A percentile compares a stretch with the other conserved stretches of the same genome.
Evolutionary conservation across 2,329 filamentous ascomycete genomes (phyloP).

Genomic region (Emmonsia crescens): DNA sequence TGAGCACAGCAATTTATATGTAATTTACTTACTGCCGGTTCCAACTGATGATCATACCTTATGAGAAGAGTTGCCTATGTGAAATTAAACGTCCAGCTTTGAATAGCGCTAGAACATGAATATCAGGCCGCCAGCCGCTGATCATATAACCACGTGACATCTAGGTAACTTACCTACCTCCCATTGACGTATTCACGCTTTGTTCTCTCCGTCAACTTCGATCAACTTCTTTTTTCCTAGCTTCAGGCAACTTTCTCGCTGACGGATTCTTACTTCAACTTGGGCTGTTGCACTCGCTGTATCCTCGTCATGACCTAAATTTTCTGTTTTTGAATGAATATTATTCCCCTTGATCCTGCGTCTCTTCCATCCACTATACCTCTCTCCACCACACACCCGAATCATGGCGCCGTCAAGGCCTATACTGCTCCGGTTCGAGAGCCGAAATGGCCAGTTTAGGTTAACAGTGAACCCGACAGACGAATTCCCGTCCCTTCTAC

Average conservation of each 20-base stretch:
- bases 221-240: not conserved
- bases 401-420: conserved; percentile 30
- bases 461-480: conserved; percentile 64
- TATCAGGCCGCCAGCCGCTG: not conserved
- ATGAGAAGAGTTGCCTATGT: not conserved
- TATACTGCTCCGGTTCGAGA: conserved; percentile 80
- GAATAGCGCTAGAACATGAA: too few relatives aligned
- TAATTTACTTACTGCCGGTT: not conserved
- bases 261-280: not conserved
- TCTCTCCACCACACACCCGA: not conserved
- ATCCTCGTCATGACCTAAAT: not conserved
- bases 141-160: not conserved
- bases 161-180: not conserved
- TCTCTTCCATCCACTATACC: not conserved
- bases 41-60: not conserved
- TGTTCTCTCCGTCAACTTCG: not conserved
- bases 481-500: conserved; percentile 53
- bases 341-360: not conserved
- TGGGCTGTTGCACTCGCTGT: not conserved
- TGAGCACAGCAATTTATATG: not conserved
- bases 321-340: not conserved
- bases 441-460: conserved; percentile 86
- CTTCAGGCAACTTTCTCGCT: not conserved
- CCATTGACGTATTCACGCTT: not conserved
- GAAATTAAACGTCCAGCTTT: too few relatives aligned